Evolutionary conservation across 116 monocot species (phyloP), one percentile per base, ranked within the genome.

Genomic region (Posidonia oceanica): DNA sequence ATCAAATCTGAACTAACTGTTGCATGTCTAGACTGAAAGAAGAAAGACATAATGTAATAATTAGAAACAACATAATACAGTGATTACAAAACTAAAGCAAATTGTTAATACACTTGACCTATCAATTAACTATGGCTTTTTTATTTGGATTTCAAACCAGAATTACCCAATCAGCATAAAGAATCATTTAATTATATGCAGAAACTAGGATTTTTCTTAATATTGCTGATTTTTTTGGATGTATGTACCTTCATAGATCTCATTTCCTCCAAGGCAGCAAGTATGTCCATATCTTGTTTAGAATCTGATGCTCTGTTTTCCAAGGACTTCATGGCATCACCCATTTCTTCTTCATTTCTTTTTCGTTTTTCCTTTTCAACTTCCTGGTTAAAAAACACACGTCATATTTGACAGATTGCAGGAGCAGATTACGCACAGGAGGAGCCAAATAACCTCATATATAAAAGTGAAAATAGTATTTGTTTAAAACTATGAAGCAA

Each of bases 221-320:
- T 48, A 6, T 48, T 48, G 12, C 48, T 7, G 0, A 7, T 48
- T 41, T 22, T 51, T 14, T 48, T 52, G 8, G 36, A 52, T 14
- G 11, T 36, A 18, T 68, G 21, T 76, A 94, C 94, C 91, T 85
- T 91, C 95, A 95, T 88, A 40, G 95, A 95, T 61, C 79, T 86
- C 91, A 91, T 95, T 78, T 95, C 95, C 77, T 95, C 95, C 23
- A 95, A 77, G 52, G 91, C 86, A 64, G 91, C 81, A 74, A 95
- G 84, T 38, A 95, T 95, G 63, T 88, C 95, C 95, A 95, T 95
- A 54, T 95, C 95, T 51, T 81, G 74, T 77, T 95, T 95, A 3
- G 91, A 94, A 76, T 94, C 91, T 38, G 75, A 1, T 4, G 91
- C 87, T 79, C 84, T 88, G 65, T 94, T 90, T 67, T 94, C 91